Base-by-base conservation (phyloP, 306 rosid species). In the Lathyrus tuberosus region DNA sequence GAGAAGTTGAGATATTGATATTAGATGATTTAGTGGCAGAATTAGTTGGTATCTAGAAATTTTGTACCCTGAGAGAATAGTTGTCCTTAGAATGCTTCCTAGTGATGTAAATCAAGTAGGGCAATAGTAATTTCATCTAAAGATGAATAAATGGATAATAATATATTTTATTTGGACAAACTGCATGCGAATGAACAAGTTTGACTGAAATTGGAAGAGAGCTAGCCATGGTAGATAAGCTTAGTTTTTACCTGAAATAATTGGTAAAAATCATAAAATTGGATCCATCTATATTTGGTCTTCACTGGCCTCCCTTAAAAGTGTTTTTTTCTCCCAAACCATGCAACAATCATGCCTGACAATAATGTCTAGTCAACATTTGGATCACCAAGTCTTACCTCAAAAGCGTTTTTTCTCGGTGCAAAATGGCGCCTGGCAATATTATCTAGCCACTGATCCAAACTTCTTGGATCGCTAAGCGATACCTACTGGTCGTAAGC, bases 21-120 rank as follows among this genome's bases (percentile, higher is more conserved):
- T 77, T 83, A 61, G 91, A 91, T 74, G 97, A 89, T 47, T 76
- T 95, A 58, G 83, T 94, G 40, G 85, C 81, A 51, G 96, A 88
- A 81, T 81, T 80, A 70, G 82, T 71, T 5, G 76, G 75, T 40
- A 62, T 70, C 71, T 84, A 73, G 84, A 78, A 80, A 65, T 74
- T 75, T 70, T 78, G 84, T 67, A 56, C 42, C 73, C 80, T 10
- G 71, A 58, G 70, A 62, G 47, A 46, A 14, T 68, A 74, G 61
- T 72, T 33, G 64, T 47, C 72, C 67, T 66, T 54, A 71, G 72
- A 72, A 69, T 68, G 67, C 65, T 67, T 40, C 51, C 67, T 56
- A 43, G 48, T 51, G 30, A 59, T 75, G 91, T 82, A 86, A 77
- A 83, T 85, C 78, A 56, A 65, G 59, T 78, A 77, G 79, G 76